These are phyloP conservation scores for Globisporangium rhizosaccharum DNA, from an alignment of 352 stramenopile genomes.

Conservation along the genomic window DNA sequence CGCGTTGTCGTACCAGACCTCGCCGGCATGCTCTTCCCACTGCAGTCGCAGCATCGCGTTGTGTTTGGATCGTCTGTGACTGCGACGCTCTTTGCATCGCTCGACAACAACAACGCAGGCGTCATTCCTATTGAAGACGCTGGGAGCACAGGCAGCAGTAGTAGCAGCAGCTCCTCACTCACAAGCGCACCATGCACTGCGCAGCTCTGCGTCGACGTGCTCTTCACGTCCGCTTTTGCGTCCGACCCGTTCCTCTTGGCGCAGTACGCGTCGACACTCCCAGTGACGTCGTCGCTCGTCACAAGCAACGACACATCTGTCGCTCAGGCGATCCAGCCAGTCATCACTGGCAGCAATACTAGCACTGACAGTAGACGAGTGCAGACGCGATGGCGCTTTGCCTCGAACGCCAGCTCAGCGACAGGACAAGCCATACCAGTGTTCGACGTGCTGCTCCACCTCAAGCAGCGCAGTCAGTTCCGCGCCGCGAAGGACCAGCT, in stretches of 20 bases:
- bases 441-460: conserved; percentile 25
- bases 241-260: conserved; percentile 26
- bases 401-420: not conserved
- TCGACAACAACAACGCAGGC: conserved; percentile 1
- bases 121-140: not conserved
- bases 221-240: conserved; percentile 23
- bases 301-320: conserved; percentile 8
- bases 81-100: conserved; percentile 3
- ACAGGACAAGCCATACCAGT: not conserved
- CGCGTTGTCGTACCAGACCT: conserved; percentile 25
- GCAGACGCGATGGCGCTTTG: conserved; percentile 25
- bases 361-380: not conserved
- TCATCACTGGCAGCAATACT: not conserved
- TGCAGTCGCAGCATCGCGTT: conserved; percentile 9
- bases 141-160: not conserved
- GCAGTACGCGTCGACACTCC: conserved; percentile 16
- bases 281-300: conserved; percentile 13
- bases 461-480: conserved; percentile 30
- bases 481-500: conserved; percentile 21
- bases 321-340: not conserved
- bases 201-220: conserved; percentile 21
- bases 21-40: conserved; percentile 23
- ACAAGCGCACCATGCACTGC: conserved; percentile 4
- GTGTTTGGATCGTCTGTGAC: conserved; percentile 14
- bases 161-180: not conserved